Conservation (phyloP, 2,329 filamentous ascomycete species). For the Colletotrichum ledebouriae region DNA sequence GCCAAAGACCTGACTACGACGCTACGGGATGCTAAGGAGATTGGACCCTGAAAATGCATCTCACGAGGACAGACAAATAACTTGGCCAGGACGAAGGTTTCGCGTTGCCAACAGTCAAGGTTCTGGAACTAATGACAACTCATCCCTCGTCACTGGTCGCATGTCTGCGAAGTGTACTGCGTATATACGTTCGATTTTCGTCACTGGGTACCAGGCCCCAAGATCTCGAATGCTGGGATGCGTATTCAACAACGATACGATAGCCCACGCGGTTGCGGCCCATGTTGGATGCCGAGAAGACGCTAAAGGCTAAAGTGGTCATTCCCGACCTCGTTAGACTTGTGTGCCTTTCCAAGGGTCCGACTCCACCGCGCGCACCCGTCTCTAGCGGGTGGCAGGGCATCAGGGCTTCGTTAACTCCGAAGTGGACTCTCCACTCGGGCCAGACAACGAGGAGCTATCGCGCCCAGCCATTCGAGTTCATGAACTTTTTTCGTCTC, state of each 20-base stretch:
- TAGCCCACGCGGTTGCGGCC: constrained; percentile 29
- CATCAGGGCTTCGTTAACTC: constrained; percentile 23
- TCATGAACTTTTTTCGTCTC: constrained; percentile 11
- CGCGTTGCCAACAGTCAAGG: constrained; percentile 8
- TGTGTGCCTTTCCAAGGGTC: constrained; percentile 35
- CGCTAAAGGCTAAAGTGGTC: constrained; percentile 27
- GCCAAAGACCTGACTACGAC: constrained; percentile 26
- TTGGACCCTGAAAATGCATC: constrained; percentile 36
- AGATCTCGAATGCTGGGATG: constrained; percentile 14
- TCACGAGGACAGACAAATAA: constrained; percentile 29
- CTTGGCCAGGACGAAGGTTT: constrained; percentile 18
- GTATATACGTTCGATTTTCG: neutral
- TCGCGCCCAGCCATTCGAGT: constrained; percentile 15
- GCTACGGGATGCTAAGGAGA: constrained; percentile 23
- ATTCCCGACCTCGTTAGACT: constrained; percentile 16
- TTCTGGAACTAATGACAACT: constrained; percentile 29
- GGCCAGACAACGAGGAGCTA: constrained; percentile 23
- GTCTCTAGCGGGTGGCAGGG: constrained; percentile 29
- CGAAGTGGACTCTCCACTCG: constrained; percentile 19
- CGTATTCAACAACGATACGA: constrained; percentile 16
- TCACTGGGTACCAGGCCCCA: constrained; percentile 13
- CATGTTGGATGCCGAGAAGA: constrained; percentile 14
- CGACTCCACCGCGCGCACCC: constrained; percentile 28
- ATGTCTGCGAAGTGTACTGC: neutral
- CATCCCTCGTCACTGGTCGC: constrained; percentile 20